Conservation (phyloP, 208 protist genomes). For the Trypanosomatidae sp. region DNA sequence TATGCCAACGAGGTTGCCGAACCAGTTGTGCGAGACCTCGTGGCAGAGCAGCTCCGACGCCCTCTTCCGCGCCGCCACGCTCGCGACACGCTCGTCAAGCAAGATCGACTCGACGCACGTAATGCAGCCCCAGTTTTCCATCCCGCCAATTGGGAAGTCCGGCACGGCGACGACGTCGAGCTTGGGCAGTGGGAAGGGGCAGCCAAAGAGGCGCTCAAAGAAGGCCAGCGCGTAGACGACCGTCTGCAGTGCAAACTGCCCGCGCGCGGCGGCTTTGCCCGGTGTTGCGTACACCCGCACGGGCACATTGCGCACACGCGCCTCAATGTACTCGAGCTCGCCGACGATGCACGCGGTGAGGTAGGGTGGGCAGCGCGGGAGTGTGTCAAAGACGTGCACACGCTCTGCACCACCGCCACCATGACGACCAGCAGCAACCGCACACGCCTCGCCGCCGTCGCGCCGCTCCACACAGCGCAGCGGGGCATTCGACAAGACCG, state of each 20-base stretch:
- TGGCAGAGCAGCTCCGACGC: constrained; percentile 89
- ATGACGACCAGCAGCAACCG: too few species aligned
- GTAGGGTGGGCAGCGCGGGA: constrained; percentile 92
- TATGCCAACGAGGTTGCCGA: constrained; percentile 98
- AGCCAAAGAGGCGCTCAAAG: constrained; percentile 84
- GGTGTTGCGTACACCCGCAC: constrained; percentile 61
- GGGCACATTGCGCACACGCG: constrained; percentile 37
- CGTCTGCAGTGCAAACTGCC: constrained; percentile 73
- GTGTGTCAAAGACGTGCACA: constrained; percentile 69
- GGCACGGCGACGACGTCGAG: constrained; percentile 95
- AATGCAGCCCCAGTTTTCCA: constrained; percentile 95
- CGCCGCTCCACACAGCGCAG: constrained; percentile 22
- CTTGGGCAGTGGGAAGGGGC: constrained; percentile 93
- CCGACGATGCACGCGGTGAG: constrained; percentile 93
- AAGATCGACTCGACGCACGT: constrained; percentile 88
- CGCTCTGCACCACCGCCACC: constrained; percentile 7
- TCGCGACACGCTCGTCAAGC: constrained; percentile 49
- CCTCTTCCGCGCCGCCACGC: constrained; percentile 47
- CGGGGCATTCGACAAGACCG: constrained; percentile 65
- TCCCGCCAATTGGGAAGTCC: constrained; percentile 94
- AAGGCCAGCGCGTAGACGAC: constrained; percentile 61
- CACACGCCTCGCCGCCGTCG: neutral
- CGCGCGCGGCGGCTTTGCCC: constrained; percentile 37
- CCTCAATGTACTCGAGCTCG: constrained; percentile 78
- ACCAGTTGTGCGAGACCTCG: constrained; percentile 97